These are phyloP conservation scores for Carex arenaria DNA, from an alignment of 202 grass and related monocot species.

Conservation along the genomic window DNA sequence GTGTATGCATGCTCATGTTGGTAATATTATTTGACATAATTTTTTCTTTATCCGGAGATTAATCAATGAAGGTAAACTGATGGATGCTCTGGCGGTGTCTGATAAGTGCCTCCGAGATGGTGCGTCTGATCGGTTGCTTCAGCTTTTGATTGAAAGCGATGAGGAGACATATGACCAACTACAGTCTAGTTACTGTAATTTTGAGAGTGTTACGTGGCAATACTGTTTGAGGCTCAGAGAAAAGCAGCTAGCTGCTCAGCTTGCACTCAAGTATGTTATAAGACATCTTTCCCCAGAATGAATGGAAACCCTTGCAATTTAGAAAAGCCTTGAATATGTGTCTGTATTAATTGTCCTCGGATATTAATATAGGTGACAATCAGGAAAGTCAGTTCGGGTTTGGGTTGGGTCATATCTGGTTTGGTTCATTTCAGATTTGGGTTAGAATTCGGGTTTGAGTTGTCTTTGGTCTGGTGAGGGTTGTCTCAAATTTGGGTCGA, in stretches of 20 bases:
- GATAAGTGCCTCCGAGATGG: conserved; percentile 89
- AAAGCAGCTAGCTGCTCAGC: conserved; percentile 72
- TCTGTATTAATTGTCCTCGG: not conserved
- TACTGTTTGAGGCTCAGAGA: conserved; percentile 88
- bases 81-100: conserved; percentile 89
- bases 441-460: not conserved
- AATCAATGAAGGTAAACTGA: conserved; percentile 92
- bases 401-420: not conserved
- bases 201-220: conserved; percentile 70
- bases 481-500: not conserved
- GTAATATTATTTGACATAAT: conserved; percentile 20
- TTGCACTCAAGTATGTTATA: conserved; percentile 69
- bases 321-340: not conserved
- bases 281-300: conserved; percentile 11
- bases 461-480: not conserved
- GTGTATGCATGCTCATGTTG: not conserved
- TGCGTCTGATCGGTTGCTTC: conserved; percentile 87
- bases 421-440: not conserved
- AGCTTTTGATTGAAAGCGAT: conserved; percentile 61
- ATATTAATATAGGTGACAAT: not conserved
- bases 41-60: conserved; percentile 48
- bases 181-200: conserved; percentile 35
- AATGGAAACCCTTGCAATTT: not conserved
- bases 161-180: conserved; percentile 34
- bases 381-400: not conserved